Percentiles rank a stretch among this genome's conserved stretches.
phyloP scores from a whole-genome alignment of 208 protist genomes.

The Sergeia podlipaevii region DNA sequence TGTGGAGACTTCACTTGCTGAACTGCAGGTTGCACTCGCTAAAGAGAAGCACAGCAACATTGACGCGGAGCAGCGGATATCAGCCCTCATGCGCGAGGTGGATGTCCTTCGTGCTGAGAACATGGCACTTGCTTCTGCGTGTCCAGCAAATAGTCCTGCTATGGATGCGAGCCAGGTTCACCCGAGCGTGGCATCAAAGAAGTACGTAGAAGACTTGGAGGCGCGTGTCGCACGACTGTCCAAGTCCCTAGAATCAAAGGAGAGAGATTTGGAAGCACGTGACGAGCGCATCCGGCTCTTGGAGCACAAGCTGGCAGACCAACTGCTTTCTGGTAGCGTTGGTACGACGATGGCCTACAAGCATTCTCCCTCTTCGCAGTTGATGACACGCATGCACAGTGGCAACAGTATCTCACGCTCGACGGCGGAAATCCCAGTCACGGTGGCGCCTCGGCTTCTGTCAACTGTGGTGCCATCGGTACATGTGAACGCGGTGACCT shows the following conservation, averaged over 20 bases:
- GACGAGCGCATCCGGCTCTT: constrained; percentile 79
- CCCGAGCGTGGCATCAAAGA: neutral
- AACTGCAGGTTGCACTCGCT: constrained; percentile 57
- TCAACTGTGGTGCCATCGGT: too few relatives aligned
- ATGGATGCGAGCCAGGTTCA: constrained; percentile 7
- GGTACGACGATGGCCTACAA: too few relatives aligned
- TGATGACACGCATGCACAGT: too few relatives aligned
- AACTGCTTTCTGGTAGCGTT: constrained; percentile 28
- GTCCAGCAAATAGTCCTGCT: neutral
- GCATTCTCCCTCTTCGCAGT: too few relatives aligned
- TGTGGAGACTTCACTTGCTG: constrained; percentile 30
- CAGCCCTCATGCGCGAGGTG: constrained; percentile 39
- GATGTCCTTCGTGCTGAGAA: constrained; percentile 40
- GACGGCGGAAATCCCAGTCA: too few relatives aligned
- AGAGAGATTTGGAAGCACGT: constrained; percentile 36
- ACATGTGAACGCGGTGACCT: too few relatives aligned
- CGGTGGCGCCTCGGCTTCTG: too few relatives aligned
- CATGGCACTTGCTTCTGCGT: constrained; percentile 10
- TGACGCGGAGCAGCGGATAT: constrained; percentile 47
- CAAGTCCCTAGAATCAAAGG: constrained; percentile 28
- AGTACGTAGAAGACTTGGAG: constrained; percentile 48
- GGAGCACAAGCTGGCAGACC: constrained; percentile 73
- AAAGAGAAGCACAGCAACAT: constrained; percentile 77
- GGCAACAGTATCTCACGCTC: too few relatives aligned
- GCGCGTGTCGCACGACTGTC: constrained; percentile 29